Conservation (phyloP, 1,284 basidiomycete species). For the Boletus sp. region DNA sequence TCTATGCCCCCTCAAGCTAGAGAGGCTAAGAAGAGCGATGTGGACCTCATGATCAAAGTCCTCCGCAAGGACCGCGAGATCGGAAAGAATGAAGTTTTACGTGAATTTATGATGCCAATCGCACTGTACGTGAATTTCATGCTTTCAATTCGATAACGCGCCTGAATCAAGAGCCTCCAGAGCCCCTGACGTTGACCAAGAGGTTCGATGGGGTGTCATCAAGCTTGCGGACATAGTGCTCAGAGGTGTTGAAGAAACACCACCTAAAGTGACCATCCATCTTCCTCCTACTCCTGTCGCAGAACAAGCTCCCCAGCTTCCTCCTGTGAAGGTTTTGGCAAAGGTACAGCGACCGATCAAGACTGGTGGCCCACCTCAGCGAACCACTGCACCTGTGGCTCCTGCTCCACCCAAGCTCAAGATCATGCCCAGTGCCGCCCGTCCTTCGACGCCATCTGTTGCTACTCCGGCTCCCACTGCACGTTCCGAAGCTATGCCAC, state of each 20-base stretch:
- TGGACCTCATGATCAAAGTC: conserved; percentile 80
- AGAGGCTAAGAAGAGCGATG: conserved; percentile 79
- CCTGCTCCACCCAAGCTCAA: conserved; percentile 60
- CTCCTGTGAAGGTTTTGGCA: conserved; percentile 45
- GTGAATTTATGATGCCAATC: conserved; percentile 82
- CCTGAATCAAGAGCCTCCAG: conserved; percentile 43
- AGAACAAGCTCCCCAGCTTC: conserved; percentile 61
- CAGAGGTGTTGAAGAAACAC: conserved; percentile 77
- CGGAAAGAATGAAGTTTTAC: conserved; percentile 79
- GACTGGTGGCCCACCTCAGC: conserved; percentile 43
- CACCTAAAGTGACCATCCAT: conserved; percentile 87
- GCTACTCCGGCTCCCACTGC: conserved; percentile 27
- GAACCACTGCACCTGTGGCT: conserved; percentile 46
- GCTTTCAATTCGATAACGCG: conserved; percentile 6
- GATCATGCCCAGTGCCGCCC: conserved; percentile 42
- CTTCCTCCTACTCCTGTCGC: conserved; percentile 76
- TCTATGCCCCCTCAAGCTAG: conserved; percentile 68
- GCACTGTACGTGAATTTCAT: conserved; percentile 61
- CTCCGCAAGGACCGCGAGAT: conserved; percentile 84
- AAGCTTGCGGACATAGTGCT: conserved; percentile 93
- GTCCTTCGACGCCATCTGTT: conserved; percentile 23
- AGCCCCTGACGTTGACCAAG: conserved; percentile 75
- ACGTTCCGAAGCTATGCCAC: conserved; percentile 30
- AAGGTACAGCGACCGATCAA: conserved; percentile 45
- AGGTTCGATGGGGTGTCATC: conserved; percentile 89